Percentiles rank a stretch among this genome's conserved stretches.
Conservation (phyloP, 305 asterid genomes). For the Fraxinus greggii region DNA sequence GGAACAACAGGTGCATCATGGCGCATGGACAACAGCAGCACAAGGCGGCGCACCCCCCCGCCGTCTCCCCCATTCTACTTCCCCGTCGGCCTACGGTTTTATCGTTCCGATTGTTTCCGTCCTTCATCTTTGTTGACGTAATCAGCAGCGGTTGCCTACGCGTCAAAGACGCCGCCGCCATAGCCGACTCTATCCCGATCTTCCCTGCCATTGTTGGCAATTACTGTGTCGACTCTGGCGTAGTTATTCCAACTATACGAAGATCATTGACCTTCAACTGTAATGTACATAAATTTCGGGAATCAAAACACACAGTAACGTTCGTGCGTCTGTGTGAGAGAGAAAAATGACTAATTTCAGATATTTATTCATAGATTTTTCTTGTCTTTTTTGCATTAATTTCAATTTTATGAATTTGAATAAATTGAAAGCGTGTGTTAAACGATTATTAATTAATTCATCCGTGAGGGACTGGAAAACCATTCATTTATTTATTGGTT, state of each 20-base stretch:
- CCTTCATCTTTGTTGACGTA: constrained; percentile 16
- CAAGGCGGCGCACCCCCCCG: constrained; percentile 67
- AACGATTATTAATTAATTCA: not conserved
- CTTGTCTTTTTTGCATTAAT: not conserved
- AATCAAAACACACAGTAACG: not conserved
- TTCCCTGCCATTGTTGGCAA: constrained; percentile 22
- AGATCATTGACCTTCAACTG: not conserved
- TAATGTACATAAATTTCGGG: not conserved
- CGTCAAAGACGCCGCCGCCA: not conserved
- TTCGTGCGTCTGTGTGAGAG: not conserved
- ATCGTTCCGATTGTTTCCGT: not conserved
- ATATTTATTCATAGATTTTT: not conserved
- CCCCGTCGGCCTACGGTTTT: constrained; percentile 10
- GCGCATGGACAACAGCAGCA: constrained; percentile 74
- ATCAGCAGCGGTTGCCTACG: constrained; percentile 32
- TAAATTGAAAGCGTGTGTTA: not conserved
- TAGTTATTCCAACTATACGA: not conserved
- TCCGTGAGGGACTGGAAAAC: not conserved
- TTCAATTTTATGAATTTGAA: not conserved
- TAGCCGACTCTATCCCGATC: constrained; percentile 17
- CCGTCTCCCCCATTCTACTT: constrained; percentile 51
- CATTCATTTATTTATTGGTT: not conserved
- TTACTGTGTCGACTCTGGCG: not conserved
- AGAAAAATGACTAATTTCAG: not conserved
- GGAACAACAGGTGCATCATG: constrained; percentile 45